Base-by-base conservation (phyloP, 805 yeast species). In the Metschnikowia sp. region DNA sequence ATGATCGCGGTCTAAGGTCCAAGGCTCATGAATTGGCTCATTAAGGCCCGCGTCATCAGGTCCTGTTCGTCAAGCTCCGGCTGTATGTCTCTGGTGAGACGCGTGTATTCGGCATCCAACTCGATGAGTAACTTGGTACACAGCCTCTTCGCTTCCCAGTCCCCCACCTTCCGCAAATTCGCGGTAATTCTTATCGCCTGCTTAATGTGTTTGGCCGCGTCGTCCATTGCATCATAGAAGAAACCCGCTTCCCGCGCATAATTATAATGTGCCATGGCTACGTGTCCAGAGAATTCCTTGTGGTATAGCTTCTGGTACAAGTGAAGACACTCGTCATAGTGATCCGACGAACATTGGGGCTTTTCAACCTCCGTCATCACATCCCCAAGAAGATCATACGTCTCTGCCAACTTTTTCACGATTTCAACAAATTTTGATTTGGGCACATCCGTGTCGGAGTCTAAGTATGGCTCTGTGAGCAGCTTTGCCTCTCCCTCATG, bases 231-330 rank as follows among this genome's bases (percentile, higher is more conserved):
- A 0, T 57, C 55, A 0, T 75, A 73, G 53, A 76, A 77, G 56
- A 86, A 84, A 58, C 90, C 97, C 47, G 79, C 69, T 0, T 96
- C 94, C 42, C 90, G 70, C 0, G 96, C 84, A 35, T 88, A 70
- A 64, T 87, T 88, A 69, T 84, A 89, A 64, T 86, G 86, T 0
- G 89, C 83, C 63, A 89, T 96, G 13, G 91, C 83, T 8, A 88
- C 72, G 38, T 82, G 65, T 2, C 85, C 72, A 2, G 86, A 77
- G 9, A 68, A 64, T n/a, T 65, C 63, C 2, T 76, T 76, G 47
- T 62, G 61, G 57, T 74, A 83, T 10, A 86, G 60, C 47, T 78
- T 66, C 41, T 68, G 59, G 61, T 87, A 76, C 38, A 84, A 65
- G 29, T 77, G 66, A 32, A 87, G 72, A 36, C 88, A 74, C 18